Evolutionary conservation across 2,329 filamentous ascomycete species (phyloP).

Genomic region (Anthostomella pinea): DNA sequence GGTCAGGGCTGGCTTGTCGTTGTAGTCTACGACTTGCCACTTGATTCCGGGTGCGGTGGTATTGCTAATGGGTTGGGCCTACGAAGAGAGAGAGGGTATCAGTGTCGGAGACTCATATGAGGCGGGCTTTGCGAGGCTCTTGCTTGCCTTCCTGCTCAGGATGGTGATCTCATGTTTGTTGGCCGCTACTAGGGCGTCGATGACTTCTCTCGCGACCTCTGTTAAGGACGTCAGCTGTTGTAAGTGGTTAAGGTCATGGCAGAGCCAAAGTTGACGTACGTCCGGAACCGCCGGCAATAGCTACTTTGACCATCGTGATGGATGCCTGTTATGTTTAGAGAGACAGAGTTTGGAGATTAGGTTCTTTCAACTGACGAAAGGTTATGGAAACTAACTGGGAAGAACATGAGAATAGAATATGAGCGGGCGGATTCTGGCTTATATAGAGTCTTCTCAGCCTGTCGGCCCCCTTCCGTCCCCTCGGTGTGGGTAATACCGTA

Average conservation of each 20-base stretch:
- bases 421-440: too few species aligned
- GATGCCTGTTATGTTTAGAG: too few species aligned
- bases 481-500: too few species aligned
- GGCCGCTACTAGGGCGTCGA: constrained; percentile 46
- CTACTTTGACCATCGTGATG: constrained; percentile 43
- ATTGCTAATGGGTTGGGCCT: neutral
- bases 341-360: too few species aligned
- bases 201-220: constrained; percentile 53
- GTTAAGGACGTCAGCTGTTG: too few species aligned
- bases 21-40: constrained; percentile 45
- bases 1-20: constrained; percentile 35
- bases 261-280: constrained; percentile 30
- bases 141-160: constrained; percentile 44
- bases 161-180: constrained; percentile 52
- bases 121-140: neutral
- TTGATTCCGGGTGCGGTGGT: constrained; percentile 29
- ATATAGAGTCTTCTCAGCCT: too few species aligned
- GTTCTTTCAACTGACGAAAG: too few species aligned
- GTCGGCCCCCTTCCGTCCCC: too few species aligned
- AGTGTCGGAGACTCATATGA: neutral
- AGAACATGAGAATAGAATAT: too few species aligned
- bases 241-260: too few species aligned
- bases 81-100: neutral
- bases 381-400: too few species aligned
- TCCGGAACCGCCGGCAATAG: constrained; percentile 43